Evolutionary conservation across 192 early-diverging fungal species (phyloP).

Genomic region (Backusella circina): DNA sequence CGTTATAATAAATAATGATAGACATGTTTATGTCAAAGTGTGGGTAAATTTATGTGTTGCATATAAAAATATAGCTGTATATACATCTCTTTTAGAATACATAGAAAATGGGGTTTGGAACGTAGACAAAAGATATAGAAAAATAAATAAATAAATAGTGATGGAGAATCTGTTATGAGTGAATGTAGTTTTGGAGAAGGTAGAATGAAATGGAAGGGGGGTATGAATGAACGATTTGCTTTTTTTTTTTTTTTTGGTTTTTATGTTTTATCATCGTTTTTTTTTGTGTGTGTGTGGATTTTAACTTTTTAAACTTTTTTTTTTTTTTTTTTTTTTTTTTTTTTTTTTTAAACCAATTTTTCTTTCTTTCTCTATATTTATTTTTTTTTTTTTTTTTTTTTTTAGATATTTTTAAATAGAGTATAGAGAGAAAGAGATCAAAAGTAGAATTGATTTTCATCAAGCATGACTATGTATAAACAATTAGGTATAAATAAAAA

Average conservation of each 20-base stretch:
- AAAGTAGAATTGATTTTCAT: background rate
- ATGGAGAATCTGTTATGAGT: background rate
- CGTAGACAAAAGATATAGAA: background rate
- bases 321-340: background rate
- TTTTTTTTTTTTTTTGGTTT: background rate
- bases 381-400: background rate
- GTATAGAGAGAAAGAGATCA: background rate
- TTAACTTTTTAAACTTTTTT: background rate
- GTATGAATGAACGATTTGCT: background rate
- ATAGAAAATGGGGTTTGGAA: background rate
- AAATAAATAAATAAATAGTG: background rate
- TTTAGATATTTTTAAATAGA: background rate
- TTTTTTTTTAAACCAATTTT: background rate
- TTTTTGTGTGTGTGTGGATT: background rate
- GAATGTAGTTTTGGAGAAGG: background rate
- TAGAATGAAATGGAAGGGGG: background rate
- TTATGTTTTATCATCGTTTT: background rate
- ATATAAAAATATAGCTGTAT: background rate
- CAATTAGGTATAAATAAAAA: background rate
- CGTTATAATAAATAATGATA: background rate
- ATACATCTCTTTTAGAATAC: background rate
- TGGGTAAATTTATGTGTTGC: background rate
- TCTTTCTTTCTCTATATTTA: too few species aligned
- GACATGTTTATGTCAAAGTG: background rate
- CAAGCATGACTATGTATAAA: background rate